These are phyloP conservation scores for Pholiota conissans DNA, from an alignment of 768 basidiomycete genomes.

Conservation along the genomic window DNA sequence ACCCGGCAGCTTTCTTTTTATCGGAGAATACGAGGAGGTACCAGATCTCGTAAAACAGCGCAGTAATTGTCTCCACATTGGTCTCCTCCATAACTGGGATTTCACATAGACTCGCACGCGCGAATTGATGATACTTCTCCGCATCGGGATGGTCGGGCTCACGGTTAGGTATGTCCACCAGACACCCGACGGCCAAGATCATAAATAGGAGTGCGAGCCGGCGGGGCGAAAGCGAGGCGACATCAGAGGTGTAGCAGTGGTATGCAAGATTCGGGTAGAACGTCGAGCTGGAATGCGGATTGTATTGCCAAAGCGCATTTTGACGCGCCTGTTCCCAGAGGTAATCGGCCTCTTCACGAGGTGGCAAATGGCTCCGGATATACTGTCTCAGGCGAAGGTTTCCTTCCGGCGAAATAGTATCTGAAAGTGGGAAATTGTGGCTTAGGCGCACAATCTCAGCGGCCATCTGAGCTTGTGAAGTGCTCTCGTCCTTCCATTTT, in stretches of 20 bases:
- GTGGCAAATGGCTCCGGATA: conserved; percentile 56
- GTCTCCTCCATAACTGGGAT: conserved; percentile 69
- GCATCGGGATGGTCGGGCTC: conserved; percentile 51
- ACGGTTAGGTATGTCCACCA: conserved; percentile 56
- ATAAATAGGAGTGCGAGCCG: conserved; percentile 66
- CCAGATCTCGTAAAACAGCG: conserved; percentile 65
- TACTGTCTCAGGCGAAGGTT: conserved; percentile 56
- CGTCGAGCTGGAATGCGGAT: conserved; percentile 62
- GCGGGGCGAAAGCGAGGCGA: conserved; percentile 56
- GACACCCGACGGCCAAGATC: conserved; percentile 68
- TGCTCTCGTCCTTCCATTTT: conserved; percentile 13
- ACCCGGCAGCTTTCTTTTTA: conserved; percentile 63
- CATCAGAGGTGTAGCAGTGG: conserved; percentile 58
- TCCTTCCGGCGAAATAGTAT: conserved; percentile 46
- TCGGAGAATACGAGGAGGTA: conserved; percentile 70
- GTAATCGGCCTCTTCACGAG: conserved; percentile 55
- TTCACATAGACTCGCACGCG: conserved; percentile 60
- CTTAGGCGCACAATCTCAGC: conserved; percentile 51
- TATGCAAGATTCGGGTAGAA: conserved; percentile 67
- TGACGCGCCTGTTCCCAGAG: conserved; percentile 62
- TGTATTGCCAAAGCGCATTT: conserved; percentile 74
- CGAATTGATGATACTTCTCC: conserved; percentile 58
- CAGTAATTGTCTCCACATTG: conserved; percentile 59
- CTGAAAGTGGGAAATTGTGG: conserved; percentile 55
- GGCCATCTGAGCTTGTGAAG: conserved; percentile 29